These are phyloP conservation scores for Beauveria sp. DNA, from an alignment of 2,329 filamentous ascomycete genomes.

Conservation along the genomic window DNA sequence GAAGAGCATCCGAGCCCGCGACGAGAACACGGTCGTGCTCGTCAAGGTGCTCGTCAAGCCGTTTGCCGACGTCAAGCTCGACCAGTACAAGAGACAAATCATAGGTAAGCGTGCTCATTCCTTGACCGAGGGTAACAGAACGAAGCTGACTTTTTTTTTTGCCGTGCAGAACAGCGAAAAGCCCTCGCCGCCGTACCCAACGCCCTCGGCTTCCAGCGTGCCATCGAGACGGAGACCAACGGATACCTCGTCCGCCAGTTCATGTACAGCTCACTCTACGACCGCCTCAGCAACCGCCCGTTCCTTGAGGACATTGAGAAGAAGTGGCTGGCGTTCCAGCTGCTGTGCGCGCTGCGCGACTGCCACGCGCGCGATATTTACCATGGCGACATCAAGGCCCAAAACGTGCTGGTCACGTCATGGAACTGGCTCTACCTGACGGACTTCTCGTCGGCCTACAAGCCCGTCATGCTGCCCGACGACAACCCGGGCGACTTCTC, in stretches of 20 bases:
- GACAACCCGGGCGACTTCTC: slow-evolving; percentile 97
- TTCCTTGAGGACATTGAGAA: slow-evolving; percentile 98
- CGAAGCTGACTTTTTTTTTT: not conserved
- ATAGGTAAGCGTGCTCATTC: slow-evolving; percentile 42
- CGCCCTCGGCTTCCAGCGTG: slow-evolving; percentile 79
- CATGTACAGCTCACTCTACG: slow-evolving; percentile 93
- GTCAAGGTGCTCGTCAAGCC: slow-evolving; percentile 95
- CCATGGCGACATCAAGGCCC: slow-evolving; percentile 97
- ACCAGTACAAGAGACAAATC: slow-evolving; percentile 69
- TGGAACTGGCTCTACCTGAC: slow-evolving; percentile 99
- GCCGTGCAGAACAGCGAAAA: slow-evolving; percentile 62
- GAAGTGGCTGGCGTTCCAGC: slow-evolving; percentile 95
- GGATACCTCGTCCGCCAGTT: slow-evolving; percentile 93
- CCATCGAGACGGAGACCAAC: slow-evolving; percentile 84
- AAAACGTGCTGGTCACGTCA: slow-evolving; percentile 93
- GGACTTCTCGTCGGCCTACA: slow-evolving; percentile 96
- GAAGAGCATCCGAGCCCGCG: slow-evolving; percentile 87
- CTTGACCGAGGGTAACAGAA: too few relatives aligned
- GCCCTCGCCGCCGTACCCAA: slow-evolving; percentile 79
- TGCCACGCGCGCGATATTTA: slow-evolving; percentile 85
- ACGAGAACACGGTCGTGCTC: slow-evolving; percentile 84
- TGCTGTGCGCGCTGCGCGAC: slow-evolving; percentile 85
- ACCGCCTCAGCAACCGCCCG: slow-evolving; percentile 90
- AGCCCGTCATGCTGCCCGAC: slow-evolving; percentile 86
- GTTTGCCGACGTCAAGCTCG: slow-evolving; percentile 72